Conservation (phyloP, 169 alveolate genomes). For the Cryptosporidium tyzzeri region DNA sequence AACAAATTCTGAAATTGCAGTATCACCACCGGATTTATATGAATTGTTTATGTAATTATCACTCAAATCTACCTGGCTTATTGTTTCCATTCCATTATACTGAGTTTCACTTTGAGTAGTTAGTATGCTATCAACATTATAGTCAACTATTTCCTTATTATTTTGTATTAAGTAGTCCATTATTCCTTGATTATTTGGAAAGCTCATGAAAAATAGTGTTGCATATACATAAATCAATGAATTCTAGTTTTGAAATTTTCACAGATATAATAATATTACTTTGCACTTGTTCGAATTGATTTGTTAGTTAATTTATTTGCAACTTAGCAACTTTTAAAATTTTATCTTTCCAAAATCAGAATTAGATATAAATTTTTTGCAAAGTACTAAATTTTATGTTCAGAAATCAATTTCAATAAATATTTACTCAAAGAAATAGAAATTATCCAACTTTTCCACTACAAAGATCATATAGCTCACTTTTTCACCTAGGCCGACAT, state of each 20-base stretch:
- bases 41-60: neutral
- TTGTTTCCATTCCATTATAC: neutral
- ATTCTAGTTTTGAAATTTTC: neutral
- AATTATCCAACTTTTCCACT: neutral
- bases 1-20: neutral
- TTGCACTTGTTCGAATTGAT: neutral
- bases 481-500: neutral
- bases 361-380: neutral
- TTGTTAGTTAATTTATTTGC: neutral
- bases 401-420: neutral
- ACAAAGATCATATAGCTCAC: slow-evolving; percentile 10
- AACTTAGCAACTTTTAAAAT: neutral
- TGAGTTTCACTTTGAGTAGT: neutral
- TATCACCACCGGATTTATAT: neutral
- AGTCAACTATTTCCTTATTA: neutral
- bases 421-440: neutral
- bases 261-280: neutral
- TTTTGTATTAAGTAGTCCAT: neutral
- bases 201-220: neutral
- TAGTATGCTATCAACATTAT: slow-evolving; percentile 17
- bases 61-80: neutral
- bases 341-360: neutral
- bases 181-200: neutral
- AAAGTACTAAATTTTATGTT: neutral
- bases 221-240: neutral